Percentiles rank a stretch among this genome's conserved stretches.
Conservation (phyloP, 23 red algal species). For the Gracilaria domingensis region DNA sequence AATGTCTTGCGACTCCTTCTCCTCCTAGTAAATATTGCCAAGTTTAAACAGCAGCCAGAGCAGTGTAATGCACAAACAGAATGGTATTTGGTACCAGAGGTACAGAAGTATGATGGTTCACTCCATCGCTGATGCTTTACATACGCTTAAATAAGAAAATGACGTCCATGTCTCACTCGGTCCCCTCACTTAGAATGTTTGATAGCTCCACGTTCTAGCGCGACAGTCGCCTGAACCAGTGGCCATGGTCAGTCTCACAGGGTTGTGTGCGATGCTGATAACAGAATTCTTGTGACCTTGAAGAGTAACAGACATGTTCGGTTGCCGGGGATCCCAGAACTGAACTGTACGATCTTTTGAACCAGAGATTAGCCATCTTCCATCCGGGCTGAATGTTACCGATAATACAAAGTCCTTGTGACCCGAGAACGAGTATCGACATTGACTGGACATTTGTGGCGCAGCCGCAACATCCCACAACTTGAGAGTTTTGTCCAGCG, state of each 20-base stretch:
- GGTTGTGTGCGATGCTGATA: constrained; percentile 88
- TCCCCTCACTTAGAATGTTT: not conserved
- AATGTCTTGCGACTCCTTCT: no score
- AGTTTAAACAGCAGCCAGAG: no score
- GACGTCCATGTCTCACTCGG: not conserved
- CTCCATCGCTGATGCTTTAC: not conserved
- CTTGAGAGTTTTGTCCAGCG: constrained; percentile 93
- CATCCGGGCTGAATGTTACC: constrained; percentile 86
- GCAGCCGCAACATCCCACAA: constrained; percentile 86
- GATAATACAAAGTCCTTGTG: constrained; percentile 96
- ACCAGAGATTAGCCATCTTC: constrained; percentile 84
- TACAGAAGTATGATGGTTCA: no score
- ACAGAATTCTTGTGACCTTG: constrained; percentile 96
- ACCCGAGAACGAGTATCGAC: constrained; percentile 75
- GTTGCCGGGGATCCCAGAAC: constrained; percentile 92
- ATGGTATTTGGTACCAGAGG: no score
- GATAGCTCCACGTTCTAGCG: constrained; percentile 81
- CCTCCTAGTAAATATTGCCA: no score
- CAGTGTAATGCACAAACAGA: no score
- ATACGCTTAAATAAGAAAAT: not conserved
- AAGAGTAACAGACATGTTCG: constrained; percentile 74
- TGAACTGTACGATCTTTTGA: constrained; percentile 92
- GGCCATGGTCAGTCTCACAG: constrained; percentile 65
- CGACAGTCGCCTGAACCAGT: constrained; percentile 89
- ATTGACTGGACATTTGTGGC: constrained; percentile 47